Percentiles rank a stretch among this genome's conserved stretches.
Conservation (phyloP, 768 basidiomycete species). For the Auricularia sp. region DNA sequence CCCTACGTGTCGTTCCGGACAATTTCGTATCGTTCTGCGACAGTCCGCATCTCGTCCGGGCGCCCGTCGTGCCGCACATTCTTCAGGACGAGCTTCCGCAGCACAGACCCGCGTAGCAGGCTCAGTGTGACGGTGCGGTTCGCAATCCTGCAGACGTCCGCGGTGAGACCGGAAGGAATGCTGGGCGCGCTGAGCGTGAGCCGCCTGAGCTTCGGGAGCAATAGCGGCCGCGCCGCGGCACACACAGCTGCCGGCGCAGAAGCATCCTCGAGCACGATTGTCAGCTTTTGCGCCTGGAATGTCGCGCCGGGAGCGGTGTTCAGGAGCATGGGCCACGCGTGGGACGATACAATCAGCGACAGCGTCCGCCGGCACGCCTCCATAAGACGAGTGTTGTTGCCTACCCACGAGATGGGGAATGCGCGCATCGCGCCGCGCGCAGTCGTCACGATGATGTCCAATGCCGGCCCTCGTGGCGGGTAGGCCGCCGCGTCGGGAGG, state of each 20-base stretch:
- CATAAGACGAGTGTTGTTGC: neutral
- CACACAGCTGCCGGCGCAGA: neutral
- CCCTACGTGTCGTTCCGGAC: too few species aligned
- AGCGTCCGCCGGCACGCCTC: neutral
- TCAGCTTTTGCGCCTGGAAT: neutral
- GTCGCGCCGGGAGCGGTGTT: neutral
- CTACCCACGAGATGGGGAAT: neutral
- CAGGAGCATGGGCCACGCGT: neutral
- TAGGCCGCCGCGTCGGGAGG: neutral
- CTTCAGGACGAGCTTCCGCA: neutral
- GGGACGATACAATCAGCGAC: neutral
- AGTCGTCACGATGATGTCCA: neutral
- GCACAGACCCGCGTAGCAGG: neutral
- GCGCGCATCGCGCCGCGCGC: neutral
- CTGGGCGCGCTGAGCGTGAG: neutral
- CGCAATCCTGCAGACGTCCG: neutral
- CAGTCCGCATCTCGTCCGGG: neutral
- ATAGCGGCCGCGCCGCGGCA: neutral
- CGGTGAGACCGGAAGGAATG: too few species aligned
- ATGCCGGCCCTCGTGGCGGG: neutral
- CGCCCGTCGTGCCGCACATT: neutral
- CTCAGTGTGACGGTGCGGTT: neutral
- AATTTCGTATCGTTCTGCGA: neutral
- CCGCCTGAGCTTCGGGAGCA: neutral
- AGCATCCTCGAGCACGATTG: neutral